Evolutionary conservation across 352 stramenopile genomes (phyloP), one percentile per base, ranked within the genome.

Genomic region (Phytophthora rubi): DNA sequence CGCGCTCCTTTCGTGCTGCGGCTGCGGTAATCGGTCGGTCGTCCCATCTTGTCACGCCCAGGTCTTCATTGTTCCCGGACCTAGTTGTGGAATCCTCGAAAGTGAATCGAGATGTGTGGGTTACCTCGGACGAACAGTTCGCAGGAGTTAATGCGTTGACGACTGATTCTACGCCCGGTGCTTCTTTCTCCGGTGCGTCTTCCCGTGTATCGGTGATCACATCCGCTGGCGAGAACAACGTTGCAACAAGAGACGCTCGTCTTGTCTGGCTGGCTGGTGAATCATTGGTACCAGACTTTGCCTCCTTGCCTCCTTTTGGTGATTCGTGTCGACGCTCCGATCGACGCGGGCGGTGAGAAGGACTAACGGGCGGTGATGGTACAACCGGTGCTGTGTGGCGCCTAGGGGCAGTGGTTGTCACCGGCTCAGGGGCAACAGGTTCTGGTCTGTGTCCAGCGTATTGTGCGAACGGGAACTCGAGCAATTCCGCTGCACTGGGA

Each of bases 391-490:
- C 65, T 80, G 72, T 68, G 67, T 74, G 79, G 2, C 70, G 58
- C 45, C 64, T 54, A 28, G 30, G 21, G 6, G 59, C 45, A 37
- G 9, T 42, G 12, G 72, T 69, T 26, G 48, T 21, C 4, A 61
- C n/a, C 9, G 47, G 55, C 39, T 63, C 62, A 0, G 62, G 61
- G 39, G 49, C 42, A 33, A 70, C 12, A 0, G 66, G 26, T 15
- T 75, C 68, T 1, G 52, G 2, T 16, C 53, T 75, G 6, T 69
- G 68, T 6, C 68, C 68, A 2, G 56, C 39, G 47, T 26, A 44
- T 65, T 57, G 68, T 32, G 98, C 79, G 71, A 99, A 99, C 18
- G 85, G 79, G 57, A 98, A 94, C 26, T 84, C 75, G 2, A 99
- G 75, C 15, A 99, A 82, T 63, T 98, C 86, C 13, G 73, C 81